phyloP scores from a whole-genome alignment of 495 filamentous ascomycete species.

The Daldinia vernicosa region DNA sequence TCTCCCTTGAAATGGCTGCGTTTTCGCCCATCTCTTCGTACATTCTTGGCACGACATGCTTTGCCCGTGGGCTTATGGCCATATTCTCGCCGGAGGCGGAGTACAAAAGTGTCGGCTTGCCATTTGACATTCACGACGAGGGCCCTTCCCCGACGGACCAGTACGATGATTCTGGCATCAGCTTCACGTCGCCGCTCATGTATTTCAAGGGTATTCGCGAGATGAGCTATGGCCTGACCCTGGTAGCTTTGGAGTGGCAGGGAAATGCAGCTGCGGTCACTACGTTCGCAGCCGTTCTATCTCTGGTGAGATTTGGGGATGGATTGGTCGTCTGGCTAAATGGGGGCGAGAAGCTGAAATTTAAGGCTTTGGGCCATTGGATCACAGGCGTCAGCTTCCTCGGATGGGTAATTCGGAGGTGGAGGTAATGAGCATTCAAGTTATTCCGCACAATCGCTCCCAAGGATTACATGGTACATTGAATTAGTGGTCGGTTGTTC shows the following conservation, averaged over 20 bases:
- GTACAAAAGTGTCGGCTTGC: conserved; percentile 21
- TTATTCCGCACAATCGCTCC: background rate
- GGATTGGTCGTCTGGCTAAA: conserved; percentile 30
- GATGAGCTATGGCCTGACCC: conserved; percentile 17
- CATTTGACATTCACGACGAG: conserved; percentile 2
- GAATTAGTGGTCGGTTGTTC: background rate
- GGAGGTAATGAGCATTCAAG: conserved; percentile 1
- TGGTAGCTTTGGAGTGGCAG: conserved; percentile 19
- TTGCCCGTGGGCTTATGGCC: conserved; percentile 21
- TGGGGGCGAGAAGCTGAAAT: conserved; percentile 18
- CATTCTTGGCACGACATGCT: conserved; percentile 23
- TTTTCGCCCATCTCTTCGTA: conserved; percentile 13
- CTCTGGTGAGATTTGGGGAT: conserved; percentile 27
- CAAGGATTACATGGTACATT: background rate
- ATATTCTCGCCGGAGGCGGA: conserved; percentile 21
- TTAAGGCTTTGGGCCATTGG: conserved; percentile 26
- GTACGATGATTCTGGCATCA: background rate
- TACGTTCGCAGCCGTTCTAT: conserved; percentile 22
- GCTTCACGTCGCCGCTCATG: conserved; percentile 27
- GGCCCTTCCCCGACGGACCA: background rate
- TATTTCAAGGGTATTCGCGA: conserved; percentile 37
- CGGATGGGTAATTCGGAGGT: conserved; percentile 21
- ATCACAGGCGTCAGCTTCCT: conserved; percentile 23
- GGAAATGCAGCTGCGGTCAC: conserved; percentile 18
- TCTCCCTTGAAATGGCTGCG: conserved; percentile 6